These are phyloP conservation scores for Inonotus obliquus DNA, from an alignment of 1,284 basidiomycete species.

Conservation along the genomic window DNA sequence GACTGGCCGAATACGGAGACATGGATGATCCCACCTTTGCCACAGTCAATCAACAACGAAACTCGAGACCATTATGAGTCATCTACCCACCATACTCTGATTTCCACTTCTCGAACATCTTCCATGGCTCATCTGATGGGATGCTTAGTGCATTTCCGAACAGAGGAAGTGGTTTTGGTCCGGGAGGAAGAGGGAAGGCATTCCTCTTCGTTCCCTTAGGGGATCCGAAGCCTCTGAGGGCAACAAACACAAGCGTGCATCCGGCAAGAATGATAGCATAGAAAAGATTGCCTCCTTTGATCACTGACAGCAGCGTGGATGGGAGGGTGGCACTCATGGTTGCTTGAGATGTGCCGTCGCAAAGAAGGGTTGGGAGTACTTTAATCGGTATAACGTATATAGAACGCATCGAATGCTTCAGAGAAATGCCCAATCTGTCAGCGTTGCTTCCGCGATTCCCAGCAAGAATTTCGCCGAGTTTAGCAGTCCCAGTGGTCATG, in stretches of 20 bases:
- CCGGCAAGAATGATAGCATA: not conserved
- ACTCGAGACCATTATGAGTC: too few species aligned
- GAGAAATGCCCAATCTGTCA: too few species aligned
- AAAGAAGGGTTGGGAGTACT: too few species aligned
- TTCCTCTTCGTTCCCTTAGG: not conserved
- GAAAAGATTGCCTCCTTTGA: too few species aligned
- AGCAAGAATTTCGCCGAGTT: too few species aligned
- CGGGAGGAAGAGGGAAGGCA: slow-evolving; percentile 39
- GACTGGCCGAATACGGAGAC: slow-evolving; percentile 30
- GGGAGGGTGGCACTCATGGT: too few species aligned
- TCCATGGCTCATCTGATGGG: slow-evolving; percentile 48
- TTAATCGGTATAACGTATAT: too few species aligned
- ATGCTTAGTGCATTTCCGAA: slow-evolving; percentile 52
- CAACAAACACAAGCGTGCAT: not conserved
- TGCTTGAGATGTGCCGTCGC: too few species aligned
- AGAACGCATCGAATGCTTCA: too few species aligned
- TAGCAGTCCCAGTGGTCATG: too few species aligned
- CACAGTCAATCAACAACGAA: not conserved
- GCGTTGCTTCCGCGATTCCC: too few species aligned
- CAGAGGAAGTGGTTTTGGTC: slow-evolving; percentile 46
- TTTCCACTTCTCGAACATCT: slow-evolving; percentile 51
- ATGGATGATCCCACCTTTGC: slow-evolving; percentile 29
- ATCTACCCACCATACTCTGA: slow-evolving; percentile 19
- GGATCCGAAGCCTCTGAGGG: not conserved
- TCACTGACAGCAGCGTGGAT: too few species aligned